phyloP scores from a whole-genome alignment of 2,329 filamentous ascomycete genomes.

The Xylariomycetidae sp. region DNA sequence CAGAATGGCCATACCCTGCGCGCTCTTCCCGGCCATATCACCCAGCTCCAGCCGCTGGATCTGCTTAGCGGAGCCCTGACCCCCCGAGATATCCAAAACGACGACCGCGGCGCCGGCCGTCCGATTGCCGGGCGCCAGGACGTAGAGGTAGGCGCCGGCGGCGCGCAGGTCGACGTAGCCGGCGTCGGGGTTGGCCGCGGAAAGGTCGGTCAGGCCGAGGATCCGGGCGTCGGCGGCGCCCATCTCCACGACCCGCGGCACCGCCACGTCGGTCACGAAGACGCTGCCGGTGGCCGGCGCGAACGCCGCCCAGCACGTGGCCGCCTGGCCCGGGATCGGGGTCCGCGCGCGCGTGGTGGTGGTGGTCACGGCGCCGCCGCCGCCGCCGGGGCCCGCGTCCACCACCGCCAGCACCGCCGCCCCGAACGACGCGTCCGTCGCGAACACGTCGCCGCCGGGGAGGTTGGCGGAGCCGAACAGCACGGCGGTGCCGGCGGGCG shows the following conservation, averaged over 20 bases:
- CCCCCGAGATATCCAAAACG: slow-evolving; percentile 28
- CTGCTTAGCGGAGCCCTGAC: slow-evolving; percentile 15
- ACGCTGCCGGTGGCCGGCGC: slow-evolving; percentile 41
- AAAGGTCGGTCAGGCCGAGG: slow-evolving; percentile 34
- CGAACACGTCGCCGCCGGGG: slow-evolving; percentile 40
- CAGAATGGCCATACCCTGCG: slow-evolving; percentile 27
- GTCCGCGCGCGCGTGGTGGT: slow-evolving; percentile 29
- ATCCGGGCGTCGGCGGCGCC: slow-evolving; percentile 42
- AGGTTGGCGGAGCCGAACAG: slow-evolving; percentile 49
- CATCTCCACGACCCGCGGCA: slow-evolving; percentile 52
- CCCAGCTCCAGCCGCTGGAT: slow-evolving; percentile 29
- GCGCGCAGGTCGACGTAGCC: slow-evolving; percentile 51
- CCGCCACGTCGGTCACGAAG: slow-evolving; percentile 51
- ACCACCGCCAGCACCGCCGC: slow-evolving; percentile 42
- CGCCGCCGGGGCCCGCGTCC: slow-evolving; percentile 16
- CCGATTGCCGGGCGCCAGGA: slow-evolving; percentile 47
- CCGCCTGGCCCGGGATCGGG: slow-evolving; percentile 42
- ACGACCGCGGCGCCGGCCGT: slow-evolving; percentile 29
- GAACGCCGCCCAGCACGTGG: slow-evolving; percentile 54
- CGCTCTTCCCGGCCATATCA: slow-evolving; percentile 18
- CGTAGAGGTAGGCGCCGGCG: slow-evolving; percentile 51
- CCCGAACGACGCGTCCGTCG: slow-evolving; percentile 54
- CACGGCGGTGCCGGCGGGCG: slow-evolving; percentile 48
- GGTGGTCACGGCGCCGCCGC: not conserved
- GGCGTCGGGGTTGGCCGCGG: slow-evolving; percentile 35